Evolutionary conservation across 2,329 filamentous ascomycete species (phyloP).

Genomic region (Fusarium sp.): DNA sequence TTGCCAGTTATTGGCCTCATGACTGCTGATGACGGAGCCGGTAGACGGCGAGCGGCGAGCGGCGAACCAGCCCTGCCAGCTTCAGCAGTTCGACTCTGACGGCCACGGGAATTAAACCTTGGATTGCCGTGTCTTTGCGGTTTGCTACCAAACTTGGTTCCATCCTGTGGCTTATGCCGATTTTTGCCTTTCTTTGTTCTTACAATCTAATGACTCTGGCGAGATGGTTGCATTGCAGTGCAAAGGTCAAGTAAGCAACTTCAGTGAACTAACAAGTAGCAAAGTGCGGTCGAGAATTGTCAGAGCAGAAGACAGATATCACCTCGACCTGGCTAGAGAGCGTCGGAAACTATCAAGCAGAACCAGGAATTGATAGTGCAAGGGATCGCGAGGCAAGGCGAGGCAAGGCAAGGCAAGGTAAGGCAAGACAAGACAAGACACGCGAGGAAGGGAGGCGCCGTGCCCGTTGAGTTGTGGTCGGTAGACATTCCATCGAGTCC

Average conservation of each 20-base stretch:
- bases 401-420: no score
- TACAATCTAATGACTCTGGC: no score
- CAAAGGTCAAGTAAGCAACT: background rate
- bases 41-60: slow-evolving; percentile 25
- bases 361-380: no score
- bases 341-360: background rate
- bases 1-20: slow-evolving; percentile 17
- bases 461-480: slow-evolving; percentile 38
- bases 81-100: slow-evolving; percentile 12
- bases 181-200: background rate
- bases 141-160: slow-evolving; percentile 4
- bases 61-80: slow-evolving; percentile 20
- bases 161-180: background rate
- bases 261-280: no score
- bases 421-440: slow-evolving; percentile 6
- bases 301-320: no score
- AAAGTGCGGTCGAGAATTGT: no score
- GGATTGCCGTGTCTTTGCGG: slow-evolving; percentile 18
- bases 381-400: no score
- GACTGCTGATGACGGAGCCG: slow-evolving; percentile 21
- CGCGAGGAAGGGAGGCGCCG: slow-evolving; percentile 36
- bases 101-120: slow-evolving; percentile 33
- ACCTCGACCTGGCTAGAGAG: background rate
- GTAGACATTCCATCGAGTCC: slow-evolving; percentile 24
- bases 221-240: background rate